These are phyloP conservation scores for Talaromyces amestolkiae DNA, from an alignment of 2,329 filamentous ascomycete species.

Conservation along the genomic window DNA sequence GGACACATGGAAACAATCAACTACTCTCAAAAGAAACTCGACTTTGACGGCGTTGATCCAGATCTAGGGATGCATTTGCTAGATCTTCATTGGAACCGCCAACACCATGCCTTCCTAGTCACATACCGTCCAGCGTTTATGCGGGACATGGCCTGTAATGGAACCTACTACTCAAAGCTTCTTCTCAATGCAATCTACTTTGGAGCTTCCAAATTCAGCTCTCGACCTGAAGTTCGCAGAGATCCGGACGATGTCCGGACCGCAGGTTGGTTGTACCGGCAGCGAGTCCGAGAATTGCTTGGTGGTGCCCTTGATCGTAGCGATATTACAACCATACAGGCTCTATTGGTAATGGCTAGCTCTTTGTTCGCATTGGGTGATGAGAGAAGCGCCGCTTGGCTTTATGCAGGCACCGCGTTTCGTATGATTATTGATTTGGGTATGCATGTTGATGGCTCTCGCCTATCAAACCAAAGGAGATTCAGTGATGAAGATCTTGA, in stretches of 20 bases:
- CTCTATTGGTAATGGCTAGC: slow-evolving; percentile 52
- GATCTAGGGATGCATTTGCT: slow-evolving; percentile 54
- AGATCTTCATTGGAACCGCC: slow-evolving; percentile 54
- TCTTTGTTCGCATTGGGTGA: slow-evolving; percentile 53
- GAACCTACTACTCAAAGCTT: slow-evolving; percentile 53
- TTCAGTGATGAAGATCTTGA: slow-evolving; percentile 48
- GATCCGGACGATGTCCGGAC: slow-evolving; percentile 49
- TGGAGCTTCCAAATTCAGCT: slow-evolving; percentile 48
- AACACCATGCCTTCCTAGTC: slow-evolving; percentile 50
- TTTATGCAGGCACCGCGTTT: slow-evolving; percentile 53
- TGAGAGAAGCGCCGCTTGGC: slow-evolving; percentile 53
- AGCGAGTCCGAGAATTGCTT: slow-evolving; percentile 49
- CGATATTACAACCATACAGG: slow-evolving; percentile 56
- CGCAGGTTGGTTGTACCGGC: slow-evolving; percentile 50
- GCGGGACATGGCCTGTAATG: slow-evolving; percentile 49
- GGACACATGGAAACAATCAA: slow-evolving; percentile 52
- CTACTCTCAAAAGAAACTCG: slow-evolving; percentile 46
- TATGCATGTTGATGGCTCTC: slow-evolving; percentile 47
- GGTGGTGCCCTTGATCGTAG: slow-evolving; percentile 48
- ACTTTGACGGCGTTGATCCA: slow-evolving; percentile 57
- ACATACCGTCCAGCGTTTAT: slow-evolving; percentile 56
- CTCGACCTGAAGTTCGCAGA: slow-evolving; percentile 46
- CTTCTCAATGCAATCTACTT: slow-evolving; percentile 54
- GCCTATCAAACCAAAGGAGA: slow-evolving; percentile 22
- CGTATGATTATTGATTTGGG: slow-evolving; percentile 54